Base-by-base conservation (phyloP, 371 early-diverging fungal genomes). In the Mortierella sp. region DNA sequence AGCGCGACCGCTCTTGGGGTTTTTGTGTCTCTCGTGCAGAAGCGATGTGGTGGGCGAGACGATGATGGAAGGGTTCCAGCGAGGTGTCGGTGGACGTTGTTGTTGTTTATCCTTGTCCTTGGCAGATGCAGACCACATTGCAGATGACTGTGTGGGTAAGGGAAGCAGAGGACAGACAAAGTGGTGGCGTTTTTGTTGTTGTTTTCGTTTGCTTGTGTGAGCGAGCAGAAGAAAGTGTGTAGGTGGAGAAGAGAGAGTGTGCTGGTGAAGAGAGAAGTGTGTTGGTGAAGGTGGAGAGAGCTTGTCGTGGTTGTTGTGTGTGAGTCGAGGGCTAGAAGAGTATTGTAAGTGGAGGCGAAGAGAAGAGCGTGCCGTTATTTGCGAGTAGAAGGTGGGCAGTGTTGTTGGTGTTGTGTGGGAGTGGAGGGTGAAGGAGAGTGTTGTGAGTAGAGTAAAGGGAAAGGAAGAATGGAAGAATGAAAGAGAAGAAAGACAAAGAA, bases 21-120 rank as follows among this genome's bases (percentile, higher is more conserved):
- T 37, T 37, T 0, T 8, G 19, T 37, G 64, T 34, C 64, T 16
- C 64, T 64, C 37, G 37, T 64, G 24, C 4, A 64, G 64, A 37
- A 64, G 6, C 13, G 67, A 37, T 5, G 67, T 10, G 8, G 67
- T 67, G 24, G 43, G 67, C 3, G 67, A 67, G 67, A 67, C 67
- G 24, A 40, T 24, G 24, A 67, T n/a, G 72, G 72, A 72, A 19
- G 72, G 72, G 54, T 72, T 37, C 72, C 72, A 53, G 53, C 72
- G 72, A 11, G 72, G 72, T 11, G 48, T 72, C 11, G 72, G 72
- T 24, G 51, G 51, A 13, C 34, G 50, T 3, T 46, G 48, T 43
- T 43, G 40, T 10, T 3, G 26, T 46, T 24, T 43, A 13, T 31
- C 9, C 21, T 48, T 34, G 51, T 37, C 48, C 24, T 24, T 72